Conservation (phyloP, 2,329 filamentous ascomycete species). For the Xylariaceae sp. region DNA sequence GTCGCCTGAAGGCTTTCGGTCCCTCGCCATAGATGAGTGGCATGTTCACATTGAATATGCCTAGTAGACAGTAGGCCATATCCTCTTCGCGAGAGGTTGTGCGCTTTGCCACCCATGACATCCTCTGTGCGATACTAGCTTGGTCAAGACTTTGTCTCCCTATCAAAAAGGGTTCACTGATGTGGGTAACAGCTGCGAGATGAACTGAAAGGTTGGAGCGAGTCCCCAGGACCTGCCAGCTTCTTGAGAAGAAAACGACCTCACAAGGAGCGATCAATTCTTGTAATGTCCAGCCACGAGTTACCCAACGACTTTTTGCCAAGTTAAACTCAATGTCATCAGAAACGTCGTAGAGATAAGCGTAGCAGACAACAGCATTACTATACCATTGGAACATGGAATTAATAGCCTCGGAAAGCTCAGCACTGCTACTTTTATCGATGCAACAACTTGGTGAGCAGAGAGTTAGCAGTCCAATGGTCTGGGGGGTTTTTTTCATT, state of each 20-base stretch:
- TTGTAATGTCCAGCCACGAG: conserved; percentile 32
- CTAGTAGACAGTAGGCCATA: conserved; percentile 39
- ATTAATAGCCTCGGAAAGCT: no score
- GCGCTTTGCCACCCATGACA: conserved; percentile 39
- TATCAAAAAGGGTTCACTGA: conserved; percentile 29
- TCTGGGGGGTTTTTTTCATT: not conserved
- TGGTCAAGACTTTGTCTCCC: conserved; percentile 14
- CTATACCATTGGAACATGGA: conserved; percentile 39
- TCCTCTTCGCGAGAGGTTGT: conserved; percentile 37
- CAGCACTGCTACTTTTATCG: conserved; percentile 38
- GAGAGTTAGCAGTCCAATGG: not conserved
- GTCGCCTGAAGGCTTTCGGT: conserved; percentile 32
- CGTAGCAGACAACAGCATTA: conserved; percentile 32
- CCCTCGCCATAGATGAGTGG: conserved; percentile 42
- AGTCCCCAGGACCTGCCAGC: conserved; percentile 32
- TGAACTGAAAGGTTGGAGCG: conserved; percentile 29
- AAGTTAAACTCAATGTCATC: conserved; percentile 2
- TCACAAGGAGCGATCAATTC: conserved; percentile 35
- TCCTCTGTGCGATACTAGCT: conserved; percentile 35
- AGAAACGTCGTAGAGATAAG: conserved; percentile 29
- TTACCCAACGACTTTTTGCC: conserved; percentile 18
- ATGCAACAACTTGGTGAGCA: conserved; percentile 34
- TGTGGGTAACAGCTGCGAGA: conserved; percentile 31
- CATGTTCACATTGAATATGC: conserved; percentile 41
- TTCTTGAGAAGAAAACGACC: conserved; percentile 32